phyloP scores from a whole-genome alignment of 164 flowering plant species.

The Aristolochia contorta region DNA sequence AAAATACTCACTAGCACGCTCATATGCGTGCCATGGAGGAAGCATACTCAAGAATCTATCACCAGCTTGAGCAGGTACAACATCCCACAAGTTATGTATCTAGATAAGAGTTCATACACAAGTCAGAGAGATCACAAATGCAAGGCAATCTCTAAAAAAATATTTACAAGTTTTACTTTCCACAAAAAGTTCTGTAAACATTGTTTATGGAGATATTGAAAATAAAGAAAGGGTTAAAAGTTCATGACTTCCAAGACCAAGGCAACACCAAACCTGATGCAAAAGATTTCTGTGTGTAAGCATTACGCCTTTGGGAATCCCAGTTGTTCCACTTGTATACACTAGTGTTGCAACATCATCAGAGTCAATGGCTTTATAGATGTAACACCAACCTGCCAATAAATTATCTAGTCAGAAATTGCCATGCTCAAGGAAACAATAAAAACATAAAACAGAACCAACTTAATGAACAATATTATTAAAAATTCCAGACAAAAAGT shows the following conservation, averaged over 20 bases:
- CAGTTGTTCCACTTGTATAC: slow-evolving; percentile 96
- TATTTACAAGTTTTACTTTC: not conserved
- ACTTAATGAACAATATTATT: too few species aligned
- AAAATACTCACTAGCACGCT: slow-evolving; percentile 84
- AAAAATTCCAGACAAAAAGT: too few species aligned
- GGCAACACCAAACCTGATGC: slow-evolving; percentile 60
- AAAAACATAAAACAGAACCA: too few species aligned
- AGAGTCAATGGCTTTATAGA: slow-evolving; percentile 57
- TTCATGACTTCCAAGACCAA: not conserved
- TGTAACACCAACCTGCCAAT: slow-evolving; percentile 36
- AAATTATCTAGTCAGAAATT: not conserved
- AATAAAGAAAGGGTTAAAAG: not conserved
- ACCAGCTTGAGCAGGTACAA: slow-evolving; percentile 69
- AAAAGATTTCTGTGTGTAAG: slow-evolving; percentile 83
- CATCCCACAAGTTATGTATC: slow-evolving; percentile 61
- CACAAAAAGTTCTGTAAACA: not conserved
- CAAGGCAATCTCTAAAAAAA: too few species aligned
- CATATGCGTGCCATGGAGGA: slow-evolving; percentile 99
- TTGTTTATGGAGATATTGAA: not conserved
- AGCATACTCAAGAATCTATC: slow-evolving; percentile 90
- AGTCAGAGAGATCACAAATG: not conserved
- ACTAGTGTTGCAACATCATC: slow-evolving; percentile 83
- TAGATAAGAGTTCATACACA: slow-evolving; percentile 15
- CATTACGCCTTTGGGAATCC: slow-evolving; percentile 93
- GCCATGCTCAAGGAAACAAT: not conserved